phyloP scores from a whole-genome alignment of 345 rosid species.

The Chamaenerion angustifolium region DNA sequence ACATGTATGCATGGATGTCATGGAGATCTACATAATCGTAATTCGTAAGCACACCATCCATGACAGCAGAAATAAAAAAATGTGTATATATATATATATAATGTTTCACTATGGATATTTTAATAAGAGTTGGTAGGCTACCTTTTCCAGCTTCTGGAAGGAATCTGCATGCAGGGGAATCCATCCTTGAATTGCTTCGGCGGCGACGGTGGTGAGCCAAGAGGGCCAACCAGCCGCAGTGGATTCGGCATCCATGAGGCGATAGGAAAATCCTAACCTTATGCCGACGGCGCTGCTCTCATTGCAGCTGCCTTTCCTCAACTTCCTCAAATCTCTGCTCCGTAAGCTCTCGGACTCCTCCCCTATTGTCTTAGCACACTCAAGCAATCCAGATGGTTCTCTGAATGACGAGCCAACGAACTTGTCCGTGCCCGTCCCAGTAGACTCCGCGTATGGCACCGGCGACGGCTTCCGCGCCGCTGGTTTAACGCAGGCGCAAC shows the following conservation, averaged over 20 bases:
- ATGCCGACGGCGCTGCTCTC: constrained; percentile 3
- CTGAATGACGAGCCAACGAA: background rate
- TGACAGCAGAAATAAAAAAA: too few relatives aligned
- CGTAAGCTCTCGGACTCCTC: background rate
- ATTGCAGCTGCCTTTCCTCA: background rate
- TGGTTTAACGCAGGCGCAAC: constrained; percentile 9
- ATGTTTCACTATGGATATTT: too few relatives aligned
- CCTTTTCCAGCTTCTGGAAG: constrained; percentile 17
- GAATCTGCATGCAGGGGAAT: constrained; percentile 11
- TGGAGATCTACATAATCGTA: too few relatives aligned
- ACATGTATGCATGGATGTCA: too few relatives aligned
- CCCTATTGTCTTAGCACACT: constrained; percentile 2
- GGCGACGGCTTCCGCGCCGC: constrained; percentile 3
- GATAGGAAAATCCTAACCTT: constrained; percentile 1
- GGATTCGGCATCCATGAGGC: constrained; percentile 10
- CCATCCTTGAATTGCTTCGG: constrained; percentile 17
- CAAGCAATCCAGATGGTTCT: background rate
- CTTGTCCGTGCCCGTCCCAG: too few relatives aligned
- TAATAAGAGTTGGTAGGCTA: background rate
- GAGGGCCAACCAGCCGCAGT: constrained; percentile 17
- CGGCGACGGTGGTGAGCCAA: constrained; percentile 13
- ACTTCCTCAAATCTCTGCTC: constrained; percentile 8
- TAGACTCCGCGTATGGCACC: background rate
- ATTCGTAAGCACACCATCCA: too few relatives aligned
- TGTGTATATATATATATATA: too few relatives aligned